A percentile compares a stretch with the other conserved stretches of the same genome.
Conservation (phyloP, 2,329 filamentous ascomycete genomes). For the Aspergillus terreus region DNA sequence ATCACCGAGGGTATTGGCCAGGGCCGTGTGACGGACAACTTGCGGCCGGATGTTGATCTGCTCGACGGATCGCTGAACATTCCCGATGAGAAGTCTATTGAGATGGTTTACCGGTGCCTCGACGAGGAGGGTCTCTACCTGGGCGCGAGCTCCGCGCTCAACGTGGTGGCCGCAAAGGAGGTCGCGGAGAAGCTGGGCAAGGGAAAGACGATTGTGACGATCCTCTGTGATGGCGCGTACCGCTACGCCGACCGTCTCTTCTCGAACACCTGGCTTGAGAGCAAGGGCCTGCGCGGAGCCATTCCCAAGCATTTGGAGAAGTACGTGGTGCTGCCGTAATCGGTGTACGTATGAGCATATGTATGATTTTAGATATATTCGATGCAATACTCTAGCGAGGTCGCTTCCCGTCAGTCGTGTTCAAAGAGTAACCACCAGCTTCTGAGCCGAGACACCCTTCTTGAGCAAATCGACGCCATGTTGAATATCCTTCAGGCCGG, state of each 20-base stretch:
- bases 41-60: constrained; percentile 77
- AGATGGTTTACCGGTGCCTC: constrained; percentile 94
- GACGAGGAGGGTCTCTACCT: constrained; percentile 96
- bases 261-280: constrained; percentile 81
- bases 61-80: constrained; percentile 83
- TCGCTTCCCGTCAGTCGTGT: no score
- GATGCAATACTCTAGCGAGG: no score
- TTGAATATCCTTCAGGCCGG: no score
- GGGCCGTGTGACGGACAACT: constrained; percentile 92
- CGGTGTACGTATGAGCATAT: constrained; percentile 8
- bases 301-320: constrained; percentile 83
- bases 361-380: neutral
- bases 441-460: no score
- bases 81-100: constrained; percentile 88
- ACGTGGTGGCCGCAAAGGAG: constrained; percentile 93
- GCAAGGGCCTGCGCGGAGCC: constrained; percentile 76
- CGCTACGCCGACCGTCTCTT: constrained; percentile 93
- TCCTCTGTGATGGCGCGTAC: constrained; percentile 96
- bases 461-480: no score
- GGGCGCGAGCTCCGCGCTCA: constrained; percentile 87
- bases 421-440: no score
- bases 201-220: constrained; percentile 86
- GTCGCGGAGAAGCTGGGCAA: constrained; percentile 85
- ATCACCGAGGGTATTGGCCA: constrained; percentile 99
- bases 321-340: constrained; percentile 84